A percentile compares a stretch with the other conserved stretches of the same genome.
Conservation (phyloP, 352 stramenopile species). For the Pythium rishiriense region DNA sequence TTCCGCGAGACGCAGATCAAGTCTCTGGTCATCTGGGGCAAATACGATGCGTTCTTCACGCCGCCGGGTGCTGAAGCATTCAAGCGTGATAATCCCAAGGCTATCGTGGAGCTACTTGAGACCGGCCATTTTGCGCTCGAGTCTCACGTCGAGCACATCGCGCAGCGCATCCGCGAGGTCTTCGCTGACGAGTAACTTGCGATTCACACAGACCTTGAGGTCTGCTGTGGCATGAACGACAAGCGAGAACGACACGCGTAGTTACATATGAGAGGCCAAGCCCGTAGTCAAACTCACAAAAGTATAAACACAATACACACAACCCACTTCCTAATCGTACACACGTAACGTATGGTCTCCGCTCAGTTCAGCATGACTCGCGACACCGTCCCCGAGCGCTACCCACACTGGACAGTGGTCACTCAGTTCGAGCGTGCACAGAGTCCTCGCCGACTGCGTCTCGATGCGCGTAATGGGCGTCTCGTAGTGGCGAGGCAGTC, state of each 20-base stretch:
- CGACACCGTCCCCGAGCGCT: conserved; percentile 36
- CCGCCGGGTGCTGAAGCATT: conserved; percentile 11
- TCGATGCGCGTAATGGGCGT: conserved; percentile 5
- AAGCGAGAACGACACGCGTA: no score
- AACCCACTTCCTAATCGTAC: background rate
- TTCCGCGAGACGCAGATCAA: conserved; percentile 15
- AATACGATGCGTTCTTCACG: conserved; percentile 23
- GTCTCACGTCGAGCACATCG: conserved; percentile 18
- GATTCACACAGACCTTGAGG: no score
- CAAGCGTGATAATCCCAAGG: conserved; percentile 10
- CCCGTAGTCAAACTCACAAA: no score
- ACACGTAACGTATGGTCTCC: background rate
- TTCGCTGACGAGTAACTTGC: background rate
- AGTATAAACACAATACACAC: no score
- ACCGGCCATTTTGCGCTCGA: conserved; percentile 19
- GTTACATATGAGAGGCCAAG: no score
- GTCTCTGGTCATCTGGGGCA: conserved; percentile 16
- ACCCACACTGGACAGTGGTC: conserved; percentile 71
- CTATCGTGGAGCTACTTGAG: conserved; percentile 12
- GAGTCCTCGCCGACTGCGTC: conserved; percentile 35
- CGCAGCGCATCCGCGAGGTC: conserved; percentile 13
- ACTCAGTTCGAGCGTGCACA: conserved; percentile 55
- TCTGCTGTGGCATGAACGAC: no score
- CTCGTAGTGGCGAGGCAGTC: conserved; percentile 17
- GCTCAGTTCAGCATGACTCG: background rate